These are phyloP conservation scores for Backusella psychrophila DNA, from an alignment of 192 early-diverging fungal genomes.

Conservation along the genomic window DNA sequence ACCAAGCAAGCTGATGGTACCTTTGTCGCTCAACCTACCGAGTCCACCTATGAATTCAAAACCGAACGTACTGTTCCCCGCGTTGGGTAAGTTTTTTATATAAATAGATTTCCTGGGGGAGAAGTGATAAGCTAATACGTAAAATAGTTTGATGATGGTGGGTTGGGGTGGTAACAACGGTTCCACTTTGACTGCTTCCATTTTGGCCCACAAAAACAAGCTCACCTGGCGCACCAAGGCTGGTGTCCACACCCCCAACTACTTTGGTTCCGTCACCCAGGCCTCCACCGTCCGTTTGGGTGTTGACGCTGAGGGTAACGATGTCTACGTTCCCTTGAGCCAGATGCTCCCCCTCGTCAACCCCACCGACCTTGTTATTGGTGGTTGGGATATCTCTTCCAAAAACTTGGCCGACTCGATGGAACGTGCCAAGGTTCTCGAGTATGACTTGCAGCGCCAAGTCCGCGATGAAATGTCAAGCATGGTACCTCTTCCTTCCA, in stretches of 20 bases:
- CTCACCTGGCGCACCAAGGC: conserved; percentile 92
- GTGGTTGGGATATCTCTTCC: conserved; percentile 97
- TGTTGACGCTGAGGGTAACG: conserved; percentile 75
- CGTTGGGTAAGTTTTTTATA: conserved; percentile 61
- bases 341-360: conserved; percentile 94
- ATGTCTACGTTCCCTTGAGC: conserved; percentile 92
- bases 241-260: conserved; percentile 91
- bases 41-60: conserved; percentile 89
- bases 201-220: conserved; percentile 89
- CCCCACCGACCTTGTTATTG: conserved; percentile 95
- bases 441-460: conserved; percentile 95
- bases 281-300: conserved; percentile 96
- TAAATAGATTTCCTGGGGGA: neutral
- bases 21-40: conserved; percentile 78
- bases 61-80: conserved; percentile 80
- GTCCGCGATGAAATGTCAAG: conserved; percentile 75
- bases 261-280: conserved; percentile 96
- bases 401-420: conserved; percentile 88
- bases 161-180: conserved; percentile 99
- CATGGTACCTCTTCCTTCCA: conserved; percentile 88
- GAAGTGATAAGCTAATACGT: neutral
- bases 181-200: conserved; percentile 93
- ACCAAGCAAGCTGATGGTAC: conserved; percentile 63
- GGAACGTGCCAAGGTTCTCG: conserved; percentile 94
- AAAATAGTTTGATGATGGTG: conserved; percentile 90